Evolutionary conservation across 2,329 filamentous ascomycete species (phyloP), one percentile per base, ranked within the genome.

Genomic region (Ambrosiella xylebori): DNA sequence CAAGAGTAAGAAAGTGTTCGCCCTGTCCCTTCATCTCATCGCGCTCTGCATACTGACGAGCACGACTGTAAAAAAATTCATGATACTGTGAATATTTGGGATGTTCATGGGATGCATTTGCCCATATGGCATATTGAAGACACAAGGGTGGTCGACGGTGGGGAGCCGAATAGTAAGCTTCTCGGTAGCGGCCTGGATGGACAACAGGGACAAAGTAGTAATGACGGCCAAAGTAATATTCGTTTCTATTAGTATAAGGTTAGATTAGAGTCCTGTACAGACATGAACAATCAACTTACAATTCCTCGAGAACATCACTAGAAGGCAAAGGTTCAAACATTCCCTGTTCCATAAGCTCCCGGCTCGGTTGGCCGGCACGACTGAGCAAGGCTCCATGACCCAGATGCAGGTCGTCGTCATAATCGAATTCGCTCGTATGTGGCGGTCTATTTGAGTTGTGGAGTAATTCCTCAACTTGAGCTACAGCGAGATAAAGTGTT

Each of bases 41-140:
- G 40, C 79, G 74, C 63, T 96, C 84, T 0, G 84, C 76, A 66
- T 96, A 95, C 63, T 90, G 89, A 37, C 90, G 79, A 3, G 89
- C 80, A 47, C 88, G 79, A 55, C 80, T 77, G 66, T 96, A 95
- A 65, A 96, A 90, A 53, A 90, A 77, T 7, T 86, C 82, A 61
- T 88, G 81, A 44, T 88, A 78, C 7, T 73, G 71, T 7, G 77
- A 74, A 65, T 94, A 94, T 65, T 88, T 88, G 45, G 86, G 77
- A 38, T 83, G 80, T 1, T 83, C 74, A 12, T 80, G 78, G 4
- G 88, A 81, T 7, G 87, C 87, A 64, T 87, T 73, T n/a, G 83
- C 79, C 88, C 89, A 95, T 67, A 96, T 87, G 27, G 83, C 84
- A 68, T 96, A 96, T 65, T 90, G 80, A 47, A 96, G 71, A 65